Evolutionary conservation across 78 protist genomes (phyloP).

Genomic region (Dictyostelium purpureum): DNA sequence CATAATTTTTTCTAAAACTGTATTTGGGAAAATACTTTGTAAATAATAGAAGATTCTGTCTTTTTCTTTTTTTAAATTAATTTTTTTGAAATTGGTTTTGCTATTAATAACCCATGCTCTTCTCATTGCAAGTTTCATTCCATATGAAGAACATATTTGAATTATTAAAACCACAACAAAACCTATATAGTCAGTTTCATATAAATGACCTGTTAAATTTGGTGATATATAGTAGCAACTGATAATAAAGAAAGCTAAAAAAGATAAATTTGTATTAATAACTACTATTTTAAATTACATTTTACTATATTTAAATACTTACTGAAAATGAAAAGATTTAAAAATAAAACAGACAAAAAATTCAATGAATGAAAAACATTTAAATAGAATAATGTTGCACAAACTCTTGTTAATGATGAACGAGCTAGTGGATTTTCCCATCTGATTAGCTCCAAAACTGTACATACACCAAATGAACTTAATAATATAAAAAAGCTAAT

Average conservation of each 20-base stretch:
- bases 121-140: conserved; percentile 57
- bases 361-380: conserved; percentile 65
- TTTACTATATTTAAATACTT: conserved; percentile 5
- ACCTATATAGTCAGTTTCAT: conserved; percentile 58
- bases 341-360: conserved; percentile 13
- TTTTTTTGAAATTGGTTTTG: conserved; percentile 32
- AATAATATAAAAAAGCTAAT: conserved; percentile 2
- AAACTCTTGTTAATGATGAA: conserved; percentile 41
- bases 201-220: conserved; percentile 33
- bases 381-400: conserved; percentile 39
- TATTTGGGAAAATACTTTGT: conserved; percentile 37
- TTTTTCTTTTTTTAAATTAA: conserved; percentile 27
- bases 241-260: conserved; percentile 45
- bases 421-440: conserved; percentile 66
- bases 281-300: neutral
- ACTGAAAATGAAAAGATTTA: conserved; percentile 45
- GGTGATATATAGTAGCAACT: conserved; percentile 18
- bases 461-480: conserved; percentile 34
- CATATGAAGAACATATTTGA: conserved; percentile 51
- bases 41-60: conserved; percentile 13
- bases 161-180: conserved; percentile 22
- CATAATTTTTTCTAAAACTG: conserved; percentile 18
- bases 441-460: conserved; percentile 48
- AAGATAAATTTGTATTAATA: neutral
- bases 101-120: conserved; percentile 69